Base-by-base conservation (phyloP, 1,139 yeast species). In the Candida sp. region DNA sequence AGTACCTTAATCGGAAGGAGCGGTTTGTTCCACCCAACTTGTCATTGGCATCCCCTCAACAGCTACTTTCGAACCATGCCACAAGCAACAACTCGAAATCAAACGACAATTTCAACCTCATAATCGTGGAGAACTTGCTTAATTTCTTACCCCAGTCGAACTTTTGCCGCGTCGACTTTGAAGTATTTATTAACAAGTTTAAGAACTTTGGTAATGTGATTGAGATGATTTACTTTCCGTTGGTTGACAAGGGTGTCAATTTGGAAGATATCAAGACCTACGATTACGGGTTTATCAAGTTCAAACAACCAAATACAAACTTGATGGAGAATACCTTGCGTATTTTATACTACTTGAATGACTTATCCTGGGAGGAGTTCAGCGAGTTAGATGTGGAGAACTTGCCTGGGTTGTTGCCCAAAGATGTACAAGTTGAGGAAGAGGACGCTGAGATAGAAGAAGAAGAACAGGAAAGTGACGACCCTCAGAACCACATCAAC, bases 221-320 rank as follows among this genome's bases (percentile, higher is more conserved):
- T 38, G 79, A 77, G n/a, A 65, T 73, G 3, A 69, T 78, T 17
- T 80, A 75, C 54, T 68, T 81, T 56, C 85, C 86, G 8, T 54
- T 71, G 12, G 46, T 55, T 17, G 52, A 48, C 26, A 5, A 58
- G 55, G 32, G 57, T 60, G 22, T 59, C 59, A 26, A 59, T 27
- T 44, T 44, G 32, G 49, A 59, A 44, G 54, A 23, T 49, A 65
- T 61, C 51, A 56, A 48, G n/a, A 52, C 61, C 22, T 58, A 62
- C 31, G 66, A 67, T 42, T 68, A 67, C 54, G 78, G 75, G 1
- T 75, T 61, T 51, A 63, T 75, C 17, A 63, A 60, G 37, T 75
- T 74, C 51, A 61, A 62, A 34, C 41, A 35, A 35, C 49, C 54
- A 42, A 47, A 56, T 49, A 59, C 60, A 3, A 57, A 61, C 42